A percentile compares a stretch with the other conserved stretches of the same genome.
These are phyloP conservation scores for Talaromyces borbonicus DNA, from an alignment of 495 filamentous ascomycete species.

Conservation along the genomic window DNA sequence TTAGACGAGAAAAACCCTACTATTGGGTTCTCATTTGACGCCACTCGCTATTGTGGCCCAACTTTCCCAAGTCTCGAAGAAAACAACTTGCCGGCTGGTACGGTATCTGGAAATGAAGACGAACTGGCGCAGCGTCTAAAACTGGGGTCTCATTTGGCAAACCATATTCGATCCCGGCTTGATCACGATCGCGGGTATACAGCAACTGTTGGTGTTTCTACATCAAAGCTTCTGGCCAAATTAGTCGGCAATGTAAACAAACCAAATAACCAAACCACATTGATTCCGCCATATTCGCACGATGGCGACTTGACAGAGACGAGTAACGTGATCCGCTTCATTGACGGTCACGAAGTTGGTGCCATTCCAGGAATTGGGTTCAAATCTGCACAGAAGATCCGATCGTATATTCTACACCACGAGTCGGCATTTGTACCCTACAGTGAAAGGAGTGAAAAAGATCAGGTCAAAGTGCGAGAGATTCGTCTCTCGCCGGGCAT, in stretches of 20 bases:
- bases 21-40: conserved; percentile 69
- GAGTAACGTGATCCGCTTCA: conserved; percentile 53
- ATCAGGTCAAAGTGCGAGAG: conserved; percentile 52
- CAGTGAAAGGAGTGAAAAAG: conserved; percentile 19
- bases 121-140: conserved; percentile 45
- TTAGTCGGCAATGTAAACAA: conserved; percentile 78
- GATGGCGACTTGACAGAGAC: conserved; percentile 10
- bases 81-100: conserved; percentile 14
- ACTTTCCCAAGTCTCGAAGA: conserved; percentile 34
- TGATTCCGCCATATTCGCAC: conserved; percentile 52
- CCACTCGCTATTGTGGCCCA: conserved; percentile 47
- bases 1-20: conserved; percentile 68
- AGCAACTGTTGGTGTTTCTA: conserved; percentile 77
- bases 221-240: conserved; percentile 76
- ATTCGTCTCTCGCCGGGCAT: conserved; percentile 53
- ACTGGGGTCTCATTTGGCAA: conserved; percentile 65
- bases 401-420: conserved; percentile 46
- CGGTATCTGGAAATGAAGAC: conserved; percentile 5
- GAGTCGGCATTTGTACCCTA: conserved; percentile 25
- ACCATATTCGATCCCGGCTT: conserved; percentile 57
- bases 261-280: conserved; percentile 74
- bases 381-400: conserved; percentile 62
- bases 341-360: conserved; percentile 68
- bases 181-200: conserved; percentile 77
- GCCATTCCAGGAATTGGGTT: conserved; percentile 81